phyloP scores from a whole-genome alignment of 176 grass and related monocot genomes.

The Tillandsia fasciculata region DNA sequence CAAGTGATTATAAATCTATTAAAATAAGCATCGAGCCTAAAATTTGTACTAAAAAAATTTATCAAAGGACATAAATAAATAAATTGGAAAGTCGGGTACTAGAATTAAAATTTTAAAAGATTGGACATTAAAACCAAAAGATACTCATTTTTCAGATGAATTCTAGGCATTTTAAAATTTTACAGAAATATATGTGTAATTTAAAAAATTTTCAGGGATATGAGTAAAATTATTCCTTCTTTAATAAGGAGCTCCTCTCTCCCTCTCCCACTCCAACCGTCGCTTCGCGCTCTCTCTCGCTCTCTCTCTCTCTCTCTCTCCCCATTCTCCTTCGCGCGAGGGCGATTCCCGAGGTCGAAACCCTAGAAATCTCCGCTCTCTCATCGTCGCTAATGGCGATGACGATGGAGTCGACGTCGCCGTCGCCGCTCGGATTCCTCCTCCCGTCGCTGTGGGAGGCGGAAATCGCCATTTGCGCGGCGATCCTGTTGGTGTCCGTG shows the following conservation, averaged over 20 bases:
- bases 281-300: background rate
- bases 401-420: slow-evolving; percentile 14
- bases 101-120: no score
- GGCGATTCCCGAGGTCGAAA: background rate
- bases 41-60: no score
- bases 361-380: background rate
- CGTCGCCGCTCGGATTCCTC: slow-evolving; percentile 38
- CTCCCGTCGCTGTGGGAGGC: slow-evolving; percentile 81
- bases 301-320: background rate
- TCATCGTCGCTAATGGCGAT: background rate
- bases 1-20: no score
- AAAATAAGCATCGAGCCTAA: no score
- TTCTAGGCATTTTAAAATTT: no score
- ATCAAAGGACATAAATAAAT: no score
- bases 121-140: no score
- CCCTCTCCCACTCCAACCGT: background rate
- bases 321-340: background rate
- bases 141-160: no score
- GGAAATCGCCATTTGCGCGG: slow-evolving; percentile 47
- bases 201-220: background rate
- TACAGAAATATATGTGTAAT: background rate
- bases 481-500: slow-evolving; percentile 34
- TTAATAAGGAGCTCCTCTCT: background rate
- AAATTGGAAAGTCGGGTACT: no score
- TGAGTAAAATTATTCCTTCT: background rate